A percentile compares a stretch with the other conserved stretches of the same genome.
phyloP scores from a whole-genome alignment of 2,329 filamentous ascomycete species.

The Curvularia sp. region DNA sequence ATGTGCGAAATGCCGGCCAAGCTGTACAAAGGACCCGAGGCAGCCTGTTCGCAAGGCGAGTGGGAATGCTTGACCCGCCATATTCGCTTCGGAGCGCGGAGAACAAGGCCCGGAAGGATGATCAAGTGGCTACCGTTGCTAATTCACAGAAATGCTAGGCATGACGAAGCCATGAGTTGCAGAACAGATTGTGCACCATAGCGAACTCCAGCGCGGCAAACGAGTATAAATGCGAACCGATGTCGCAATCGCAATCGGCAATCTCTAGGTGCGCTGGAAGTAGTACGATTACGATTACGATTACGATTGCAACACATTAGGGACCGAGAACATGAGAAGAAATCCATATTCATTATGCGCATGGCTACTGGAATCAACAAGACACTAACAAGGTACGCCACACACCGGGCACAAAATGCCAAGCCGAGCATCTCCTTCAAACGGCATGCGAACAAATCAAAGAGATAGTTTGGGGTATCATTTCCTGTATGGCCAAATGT shows the following conservation, averaged over 20 bases:
- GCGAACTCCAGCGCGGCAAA: background rate
- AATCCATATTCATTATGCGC: constrained; percentile 5
- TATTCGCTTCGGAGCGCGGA: background rate
- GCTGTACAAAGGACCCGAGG: background rate
- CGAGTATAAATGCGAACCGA: background rate
- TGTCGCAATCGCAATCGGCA: background rate
- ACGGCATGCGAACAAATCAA: background rate
- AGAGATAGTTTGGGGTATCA: constrained; percentile 17
- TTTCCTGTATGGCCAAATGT: background rate
- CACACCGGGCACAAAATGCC: constrained; percentile 11
- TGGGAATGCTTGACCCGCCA: background rate
- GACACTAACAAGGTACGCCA: background rate
- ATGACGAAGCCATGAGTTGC: background rate
- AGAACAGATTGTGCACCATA: background rate
- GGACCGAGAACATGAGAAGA: background rate
- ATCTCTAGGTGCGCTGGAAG: background rate
- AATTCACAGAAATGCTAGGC: background rate
- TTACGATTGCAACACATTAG: background rate
- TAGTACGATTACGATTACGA: background rate
- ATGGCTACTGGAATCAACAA: background rate
- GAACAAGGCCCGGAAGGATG: background rate
- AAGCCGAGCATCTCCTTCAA: constrained; percentile 13
- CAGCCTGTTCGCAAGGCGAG: background rate
- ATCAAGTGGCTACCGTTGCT: background rate
- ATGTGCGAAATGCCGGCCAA: background rate